A percentile compares a stretch with the other conserved stretches of the same genome.
Evolutionary conservation across 805 yeast species (phyloP).

Genomic region (Lipomyces chichibuensis): DNA sequence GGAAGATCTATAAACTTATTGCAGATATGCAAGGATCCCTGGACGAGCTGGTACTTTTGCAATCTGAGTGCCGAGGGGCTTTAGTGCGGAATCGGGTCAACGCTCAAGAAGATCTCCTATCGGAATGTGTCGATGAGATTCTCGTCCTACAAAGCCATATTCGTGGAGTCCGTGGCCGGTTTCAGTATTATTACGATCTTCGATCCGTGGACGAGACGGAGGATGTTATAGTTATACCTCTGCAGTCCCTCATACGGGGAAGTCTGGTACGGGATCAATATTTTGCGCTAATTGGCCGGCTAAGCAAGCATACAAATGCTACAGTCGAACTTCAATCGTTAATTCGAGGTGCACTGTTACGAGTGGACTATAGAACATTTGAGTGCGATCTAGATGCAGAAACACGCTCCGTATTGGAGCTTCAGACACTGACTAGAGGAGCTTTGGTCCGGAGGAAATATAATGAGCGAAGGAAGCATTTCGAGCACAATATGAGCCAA

Average conservation of each 20-base stretch:
- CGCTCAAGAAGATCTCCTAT: slow-evolving; percentile 31
- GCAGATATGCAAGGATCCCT: slow-evolving; percentile 14
- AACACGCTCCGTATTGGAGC: slow-evolving; percentile 36
- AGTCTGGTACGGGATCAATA: slow-evolving; percentile 36
- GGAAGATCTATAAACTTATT: background rate
- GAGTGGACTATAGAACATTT: slow-evolving; percentile 43
- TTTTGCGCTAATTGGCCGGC: slow-evolving; percentile 21
- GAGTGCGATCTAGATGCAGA: slow-evolving; percentile 46
- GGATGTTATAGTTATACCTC: slow-evolving; percentile 24
- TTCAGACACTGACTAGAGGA: slow-evolving; percentile 46
- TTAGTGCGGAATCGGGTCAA: slow-evolving; percentile 31
- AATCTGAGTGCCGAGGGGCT: slow-evolving; percentile 59
- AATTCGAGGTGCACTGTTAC: slow-evolving; percentile 45
- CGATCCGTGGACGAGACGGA: slow-evolving; percentile 32
- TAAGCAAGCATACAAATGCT: slow-evolving; percentile 24
- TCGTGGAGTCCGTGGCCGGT: slow-evolving; percentile 39
- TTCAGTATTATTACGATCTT: slow-evolving; percentile 20
- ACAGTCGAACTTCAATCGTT: slow-evolving; percentile 44
- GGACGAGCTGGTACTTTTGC: slow-evolving; percentile 50
- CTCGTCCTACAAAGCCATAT: slow-evolving; percentile 39
- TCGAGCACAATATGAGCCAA: slow-evolving; percentile 57
- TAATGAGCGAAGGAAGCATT: slow-evolving; percentile 49
- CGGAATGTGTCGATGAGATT: slow-evolving; percentile 26
- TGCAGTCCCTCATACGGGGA: slow-evolving; percentile 54
- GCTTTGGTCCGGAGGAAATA: slow-evolving; percentile 39